phyloP scores from a whole-genome alignment of 164 flowering plant genomes.

The Umbilicus rupestris region DNA sequence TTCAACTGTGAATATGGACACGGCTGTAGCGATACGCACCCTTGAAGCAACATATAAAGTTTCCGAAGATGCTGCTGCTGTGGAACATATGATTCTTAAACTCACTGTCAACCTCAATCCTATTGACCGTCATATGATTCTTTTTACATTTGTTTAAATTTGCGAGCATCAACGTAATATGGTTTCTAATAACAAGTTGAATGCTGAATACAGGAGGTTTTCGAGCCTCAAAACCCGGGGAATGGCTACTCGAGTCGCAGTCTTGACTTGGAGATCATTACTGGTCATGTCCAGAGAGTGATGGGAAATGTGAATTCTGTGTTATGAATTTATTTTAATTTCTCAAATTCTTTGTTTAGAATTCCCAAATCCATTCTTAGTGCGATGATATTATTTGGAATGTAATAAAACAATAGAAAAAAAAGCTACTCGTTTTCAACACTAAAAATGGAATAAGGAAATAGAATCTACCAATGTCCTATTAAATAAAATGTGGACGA shows the following conservation, averaged over 20 bases:
- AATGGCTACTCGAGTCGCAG: conserved; percentile 65
- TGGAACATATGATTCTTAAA: conserved; percentile 70
- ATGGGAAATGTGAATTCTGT: too few species aligned
- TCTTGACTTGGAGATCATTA: conserved; percentile 94
- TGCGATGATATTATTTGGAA: too few species aligned
- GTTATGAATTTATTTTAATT: too few species aligned
- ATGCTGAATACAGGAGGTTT: conserved; percentile 59
- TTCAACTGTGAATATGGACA: conserved; percentile 96
- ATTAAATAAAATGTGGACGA: too few species aligned
- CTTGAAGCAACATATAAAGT: conserved; percentile 97
- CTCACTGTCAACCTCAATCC: conserved; percentile 31
- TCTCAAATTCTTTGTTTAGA: too few species aligned
- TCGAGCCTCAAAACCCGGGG: conserved; percentile 81
- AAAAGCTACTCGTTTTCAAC: too few species aligned
- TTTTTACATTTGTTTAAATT: not conserved
- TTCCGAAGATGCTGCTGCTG: conserved; percentile 89
- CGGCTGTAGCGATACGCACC: conserved; percentile 96
- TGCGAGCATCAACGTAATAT: conserved; percentile 6
- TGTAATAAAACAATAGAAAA: too few species aligned
- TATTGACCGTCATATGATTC: too few species aligned
- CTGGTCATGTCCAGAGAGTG: conserved; percentile 96
- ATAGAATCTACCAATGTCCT: too few species aligned
- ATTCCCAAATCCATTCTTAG: too few species aligned
- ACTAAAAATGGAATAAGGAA: too few species aligned
- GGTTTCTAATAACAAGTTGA: not conserved